Base-by-base conservation (phyloP, 805 yeast genomes). In the Hanseniaspora vineae region DNA sequence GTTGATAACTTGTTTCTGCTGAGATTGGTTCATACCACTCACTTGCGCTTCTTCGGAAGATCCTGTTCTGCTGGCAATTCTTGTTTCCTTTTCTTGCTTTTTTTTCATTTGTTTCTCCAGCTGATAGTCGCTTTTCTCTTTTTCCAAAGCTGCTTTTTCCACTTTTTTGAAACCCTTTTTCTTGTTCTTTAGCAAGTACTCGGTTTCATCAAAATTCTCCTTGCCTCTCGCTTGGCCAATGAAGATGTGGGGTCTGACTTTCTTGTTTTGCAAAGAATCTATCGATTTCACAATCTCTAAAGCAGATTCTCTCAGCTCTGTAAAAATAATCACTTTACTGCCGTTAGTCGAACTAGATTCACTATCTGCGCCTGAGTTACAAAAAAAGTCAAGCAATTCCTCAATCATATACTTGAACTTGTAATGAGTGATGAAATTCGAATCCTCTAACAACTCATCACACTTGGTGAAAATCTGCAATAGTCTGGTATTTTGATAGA, bases 291-390 rank as follows among this genome's bases (percentile, higher is more conserved):
- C 86, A 42, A 92, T 82, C 52, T 89, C 97, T 39, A 85, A 66
- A 0, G 97, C 98, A 4, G 96, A 82, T 52, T 86, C 94, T 60
- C 99, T 74, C 50, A 78, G 75, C 59, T 89, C 96, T 0, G 95
- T 84, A 62, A 92, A 92, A 0, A 92, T 73, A 42, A 92, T 94
- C 2, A 82, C 92, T 53, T 85, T 75, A 1, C 94, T 83, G 46
- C 78, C 74, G 2, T 61, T 54, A 12, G 65, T 66, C 35, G 69
- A 64, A 13, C 19, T 15, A 39, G 42, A 12, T 4, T 15, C 18
- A 18, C 23, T 39, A 33, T n/a, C 12, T 14, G 17, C 11, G 12
- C n/a, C 19, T n/a, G 17, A n/a, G 2, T 63, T 54, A 37, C 62
- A 57, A 51, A 81, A 79, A 56, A 86, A 89, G 1, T 62, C 65